Percentiles rank a stretch among this genome's conserved stretches.
Conservation (phyloP, 2,329 filamentous ascomycete species). For the Grosmannia penicillata region DNA sequence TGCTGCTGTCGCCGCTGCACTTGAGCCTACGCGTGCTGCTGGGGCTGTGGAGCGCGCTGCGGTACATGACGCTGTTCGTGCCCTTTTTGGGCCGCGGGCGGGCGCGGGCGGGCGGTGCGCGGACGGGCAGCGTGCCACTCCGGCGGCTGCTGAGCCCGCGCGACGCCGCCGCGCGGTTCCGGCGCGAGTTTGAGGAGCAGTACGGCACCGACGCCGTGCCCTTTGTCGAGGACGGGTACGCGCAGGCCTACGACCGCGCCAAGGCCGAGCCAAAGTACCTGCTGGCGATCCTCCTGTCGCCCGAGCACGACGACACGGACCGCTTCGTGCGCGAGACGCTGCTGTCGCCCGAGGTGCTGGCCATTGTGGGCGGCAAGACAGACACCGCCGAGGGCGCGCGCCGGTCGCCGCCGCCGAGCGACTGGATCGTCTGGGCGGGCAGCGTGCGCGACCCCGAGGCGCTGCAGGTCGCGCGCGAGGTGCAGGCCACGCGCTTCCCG, state of each 20-base stretch:
- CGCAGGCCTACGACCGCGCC: conserved; percentile 76
- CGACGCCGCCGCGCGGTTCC: conserved; percentile 78
- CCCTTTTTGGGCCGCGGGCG: conserved; percentile 37
- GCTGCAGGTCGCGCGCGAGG: conserved; percentile 78
- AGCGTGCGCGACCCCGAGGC: conserved; percentile 88
- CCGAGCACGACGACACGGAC: conserved; percentile 86
- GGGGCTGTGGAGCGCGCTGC: conserved; percentile 54
- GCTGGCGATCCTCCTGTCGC: conserved; percentile 74
- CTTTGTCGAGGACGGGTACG: conserved; percentile 80
- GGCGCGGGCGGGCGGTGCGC: conserved; percentile 27
- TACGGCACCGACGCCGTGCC: conserved; percentile 60
- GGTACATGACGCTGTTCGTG: conserved; percentile 68
- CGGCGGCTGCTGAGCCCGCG: conserved; percentile 67
- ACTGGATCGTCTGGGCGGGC: conserved; percentile 82
- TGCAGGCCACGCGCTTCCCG: conserved; percentile 84
- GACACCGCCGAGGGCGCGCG: no score
- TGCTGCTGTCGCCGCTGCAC: conserved; percentile 71
- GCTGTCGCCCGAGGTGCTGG: conserved; percentile 56
- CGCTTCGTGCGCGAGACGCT: conserved; percentile 73
- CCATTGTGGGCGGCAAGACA: conserved; percentile 62
- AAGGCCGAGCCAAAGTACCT: conserved; percentile 88
- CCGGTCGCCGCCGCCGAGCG: conserved; percentile 59
- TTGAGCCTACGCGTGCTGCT: conserved; percentile 60
- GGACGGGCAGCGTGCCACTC: conserved; percentile 45
- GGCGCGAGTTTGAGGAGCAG: conserved; percentile 88